These are phyloP conservation scores for Monilinia laxa DNA, from an alignment of 2,329 filamentous ascomycete genomes.

Conservation along the genomic window DNA sequence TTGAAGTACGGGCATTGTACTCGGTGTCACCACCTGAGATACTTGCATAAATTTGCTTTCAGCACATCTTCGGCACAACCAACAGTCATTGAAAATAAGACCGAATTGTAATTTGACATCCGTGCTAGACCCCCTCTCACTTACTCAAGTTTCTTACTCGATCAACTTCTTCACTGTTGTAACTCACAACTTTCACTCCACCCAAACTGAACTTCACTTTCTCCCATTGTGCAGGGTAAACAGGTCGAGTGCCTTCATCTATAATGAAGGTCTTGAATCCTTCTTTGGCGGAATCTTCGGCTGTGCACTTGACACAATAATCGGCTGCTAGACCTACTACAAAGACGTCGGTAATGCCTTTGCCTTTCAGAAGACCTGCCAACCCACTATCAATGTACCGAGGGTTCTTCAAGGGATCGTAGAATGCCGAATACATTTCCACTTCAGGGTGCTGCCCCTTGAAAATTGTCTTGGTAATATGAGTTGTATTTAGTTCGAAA, in stretches of 20 bases:
- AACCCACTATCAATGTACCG: slow-evolving; percentile 63
- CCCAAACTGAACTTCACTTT: slow-evolving; percentile 51
- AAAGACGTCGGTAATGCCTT: slow-evolving; percentile 73
- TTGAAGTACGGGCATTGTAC: slow-evolving; percentile 28
- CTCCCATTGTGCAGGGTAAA: slow-evolving; percentile 62
- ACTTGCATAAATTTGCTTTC: slow-evolving; percentile 56
- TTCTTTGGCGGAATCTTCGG: slow-evolving; percentile 70
- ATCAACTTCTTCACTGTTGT: slow-evolving; percentile 55
- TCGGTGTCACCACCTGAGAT: slow-evolving; percentile 39
- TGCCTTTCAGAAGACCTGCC: slow-evolving; percentile 53
- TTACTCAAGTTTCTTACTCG: slow-evolving; percentile 7
- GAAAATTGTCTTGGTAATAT: slow-evolving; percentile 65
- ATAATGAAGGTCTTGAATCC: slow-evolving; percentile 78
- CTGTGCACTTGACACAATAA: slow-evolving; percentile 83
- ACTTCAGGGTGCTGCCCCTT: slow-evolving; percentile 75
- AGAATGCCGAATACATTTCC: slow-evolving; percentile 95
- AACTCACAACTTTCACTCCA: slow-evolving; percentile 63
- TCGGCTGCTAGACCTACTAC: slow-evolving; percentile 84
- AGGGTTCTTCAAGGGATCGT: slow-evolving; percentile 69
- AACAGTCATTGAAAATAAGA: slow-evolving; percentile 73
- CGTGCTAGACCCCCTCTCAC: slow-evolving; percentile 60
- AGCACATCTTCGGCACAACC: slow-evolving; percentile 99
- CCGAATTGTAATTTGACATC: slow-evolving; percentile 99
- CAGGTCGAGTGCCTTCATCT: slow-evolving; percentile 73
- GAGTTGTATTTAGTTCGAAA: slow-evolving; percentile 62